Percentiles rank a stretch among this genome's conserved stretches.
phyloP scores from a whole-genome alignment of 2,329 filamentous ascomycete species.

The Curvularia verruculosa region DNA sequence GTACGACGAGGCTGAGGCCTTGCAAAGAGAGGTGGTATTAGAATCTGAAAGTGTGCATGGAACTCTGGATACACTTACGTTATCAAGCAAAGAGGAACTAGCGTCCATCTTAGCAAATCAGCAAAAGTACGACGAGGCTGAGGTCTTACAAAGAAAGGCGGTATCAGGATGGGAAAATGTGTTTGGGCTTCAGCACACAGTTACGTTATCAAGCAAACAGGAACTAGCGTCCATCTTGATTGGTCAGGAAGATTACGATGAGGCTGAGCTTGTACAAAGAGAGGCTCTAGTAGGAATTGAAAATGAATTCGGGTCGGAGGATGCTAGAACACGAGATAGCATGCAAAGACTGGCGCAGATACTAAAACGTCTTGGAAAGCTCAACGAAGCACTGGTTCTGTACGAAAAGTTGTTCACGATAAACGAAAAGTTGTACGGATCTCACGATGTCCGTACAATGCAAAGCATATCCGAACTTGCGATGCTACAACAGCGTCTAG shows the following conservation, averaged over 20 bases:
- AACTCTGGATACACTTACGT: neutral
- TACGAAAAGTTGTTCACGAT: too few species aligned
- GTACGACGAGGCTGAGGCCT: neutral
- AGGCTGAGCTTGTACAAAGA: neutral
- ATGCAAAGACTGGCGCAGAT: neutral
- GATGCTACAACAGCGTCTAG: neutral
- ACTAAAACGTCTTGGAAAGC: neutral
- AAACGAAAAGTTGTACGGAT: too few species aligned
- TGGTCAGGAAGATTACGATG: neutral
- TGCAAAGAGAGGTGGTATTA: neutral
- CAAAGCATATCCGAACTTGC: too few species aligned
- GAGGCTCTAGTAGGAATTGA: neutral
- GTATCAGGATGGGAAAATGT: neutral
- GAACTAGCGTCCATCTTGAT: neutral
- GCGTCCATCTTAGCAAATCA: neutral
- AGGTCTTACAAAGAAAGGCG: neutral
- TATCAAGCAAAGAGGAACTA: neutral
- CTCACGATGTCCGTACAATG: too few species aligned
- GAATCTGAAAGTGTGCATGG: neutral
- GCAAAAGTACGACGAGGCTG: neutral
- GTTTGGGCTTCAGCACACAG: accelerated
- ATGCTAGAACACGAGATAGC: neutral
- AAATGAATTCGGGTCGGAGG: neutral
- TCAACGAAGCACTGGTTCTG: too few species aligned
- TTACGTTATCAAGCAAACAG: neutral